Percentiles rank a stretch among this genome's conserved stretches.
Conservation (phyloP, 2,329 filamentous ascomycete genomes). For the Phoma herbarum region DNA sequence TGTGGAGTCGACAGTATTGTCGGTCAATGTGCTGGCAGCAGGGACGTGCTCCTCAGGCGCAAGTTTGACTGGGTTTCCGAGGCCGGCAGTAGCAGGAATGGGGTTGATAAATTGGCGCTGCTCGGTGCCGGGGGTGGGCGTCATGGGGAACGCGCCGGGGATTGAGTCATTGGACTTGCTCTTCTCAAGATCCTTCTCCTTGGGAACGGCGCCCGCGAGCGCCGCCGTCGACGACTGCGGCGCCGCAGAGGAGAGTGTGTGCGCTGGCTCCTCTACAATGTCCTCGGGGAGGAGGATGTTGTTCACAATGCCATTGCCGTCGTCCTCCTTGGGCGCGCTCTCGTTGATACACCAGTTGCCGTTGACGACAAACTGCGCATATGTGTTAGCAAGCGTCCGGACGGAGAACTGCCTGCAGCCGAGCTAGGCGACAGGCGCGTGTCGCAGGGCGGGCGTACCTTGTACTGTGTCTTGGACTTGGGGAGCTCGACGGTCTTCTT, state of each 20-base stretch:
- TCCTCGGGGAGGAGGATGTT: conserved; percentile 85
- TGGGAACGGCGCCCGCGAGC: conserved; percentile 72
- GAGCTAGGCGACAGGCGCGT: conserved; percentile 13
- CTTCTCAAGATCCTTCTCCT: conserved; percentile 56
- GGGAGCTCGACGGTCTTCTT: conserved; percentile 82
- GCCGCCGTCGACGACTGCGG: conserved; percentile 76
- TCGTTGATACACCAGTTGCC: conserved; percentile 87
- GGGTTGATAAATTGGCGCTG: conserved; percentile 65
- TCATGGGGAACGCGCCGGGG: conserved; percentile 77
- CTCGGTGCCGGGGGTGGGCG: conserved; percentile 63
- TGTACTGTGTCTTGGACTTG: conserved; percentile 84
- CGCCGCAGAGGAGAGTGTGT: conserved; percentile 71
- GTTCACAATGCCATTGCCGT: conserved; percentile 86
- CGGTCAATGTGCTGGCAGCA: conserved; percentile 67
- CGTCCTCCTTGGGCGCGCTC: conserved; percentile 80
- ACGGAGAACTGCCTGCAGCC: conserved; percentile 7
- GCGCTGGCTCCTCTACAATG: conserved; percentile 63
- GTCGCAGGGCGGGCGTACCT: conserved; percentile 67
- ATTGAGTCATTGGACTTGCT: conserved; percentile 44
- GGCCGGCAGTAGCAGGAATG: conserved; percentile 65
- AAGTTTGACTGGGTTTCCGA: conserved; percentile 81
- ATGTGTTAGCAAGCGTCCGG: conserved; percentile 30
- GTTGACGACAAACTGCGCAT: conserved; percentile 87
- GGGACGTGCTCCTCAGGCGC: conserved; percentile 84
- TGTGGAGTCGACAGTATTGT: conserved; percentile 74